Conservation (phyloP, 352 stramenopile genomes). For the Thalassiosira hispida region DNA sequence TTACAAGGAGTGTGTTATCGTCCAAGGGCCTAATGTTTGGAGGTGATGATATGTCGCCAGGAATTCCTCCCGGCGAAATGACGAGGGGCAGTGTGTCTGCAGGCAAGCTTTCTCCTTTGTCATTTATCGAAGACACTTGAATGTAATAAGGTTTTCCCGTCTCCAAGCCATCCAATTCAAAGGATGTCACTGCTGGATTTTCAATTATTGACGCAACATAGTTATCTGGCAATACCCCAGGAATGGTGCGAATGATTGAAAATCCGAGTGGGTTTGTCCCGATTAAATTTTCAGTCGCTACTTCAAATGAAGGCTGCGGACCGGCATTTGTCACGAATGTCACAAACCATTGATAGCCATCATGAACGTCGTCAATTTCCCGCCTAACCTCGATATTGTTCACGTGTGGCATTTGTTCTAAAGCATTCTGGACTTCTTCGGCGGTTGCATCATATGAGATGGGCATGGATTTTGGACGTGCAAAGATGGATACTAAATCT, state of each 20-base stretch:
- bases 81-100: conserved; percentile 27
- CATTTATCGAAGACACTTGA: conserved; percentile 60
- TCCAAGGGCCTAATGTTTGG: conserved; percentile 50
- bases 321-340: conserved; percentile 92
- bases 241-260: conserved; percentile 38
- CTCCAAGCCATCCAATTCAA: conserved; percentile 46
- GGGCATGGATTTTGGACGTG: conserved; percentile 61
- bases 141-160: conserved; percentile 74
- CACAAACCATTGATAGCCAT: conserved; percentile 85
- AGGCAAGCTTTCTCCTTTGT: conserved; percentile 60
- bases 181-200: conserved; percentile 44
- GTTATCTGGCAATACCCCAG: conserved; percentile 68
- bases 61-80: conserved; percentile 58
- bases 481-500: conserved; percentile 50
- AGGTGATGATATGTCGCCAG: conserved; percentile 45
- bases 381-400: conserved; percentile 76
- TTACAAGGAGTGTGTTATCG: conserved; percentile 63
- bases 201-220: conserved; percentile 57
- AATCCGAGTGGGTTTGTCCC: conserved; percentile 55
- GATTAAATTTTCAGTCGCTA: conserved; percentile 55
- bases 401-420: conserved; percentile 77
- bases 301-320: conserved; percentile 82
- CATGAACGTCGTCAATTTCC: conserved; percentile 56
- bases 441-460: conserved; percentile 70
- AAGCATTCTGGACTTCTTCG: conserved; percentile 66